Percentiles rank a stretch among this genome's conserved stretches.
Conservation (phyloP, 2,329 filamentous ascomycete genomes). For the Albophoma yamanashiensis region DNA sequence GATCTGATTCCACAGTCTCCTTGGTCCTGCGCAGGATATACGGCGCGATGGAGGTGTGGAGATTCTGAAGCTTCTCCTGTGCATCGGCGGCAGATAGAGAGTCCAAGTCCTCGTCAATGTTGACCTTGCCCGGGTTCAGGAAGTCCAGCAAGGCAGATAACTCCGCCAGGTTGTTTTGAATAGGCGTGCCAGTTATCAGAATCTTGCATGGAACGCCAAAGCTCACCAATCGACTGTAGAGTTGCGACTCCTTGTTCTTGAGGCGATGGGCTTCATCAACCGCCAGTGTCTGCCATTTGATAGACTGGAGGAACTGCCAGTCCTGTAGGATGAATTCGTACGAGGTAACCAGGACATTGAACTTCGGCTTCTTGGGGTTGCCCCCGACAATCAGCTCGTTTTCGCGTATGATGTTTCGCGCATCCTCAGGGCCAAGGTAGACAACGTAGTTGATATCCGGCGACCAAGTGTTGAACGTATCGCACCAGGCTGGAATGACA, state of each 20-base stretch:
- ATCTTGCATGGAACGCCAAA: conserved; percentile 84
- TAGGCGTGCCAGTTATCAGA: conserved; percentile 91
- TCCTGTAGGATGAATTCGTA: conserved; percentile 94
- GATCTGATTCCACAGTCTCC: conserved; percentile 90
- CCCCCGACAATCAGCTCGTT: conserved; percentile 81
- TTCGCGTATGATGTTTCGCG: conserved; percentile 79
- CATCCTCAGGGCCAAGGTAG: conserved; percentile 82
- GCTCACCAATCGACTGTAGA: conserved; percentile 75
- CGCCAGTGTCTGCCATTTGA: conserved; percentile 96
- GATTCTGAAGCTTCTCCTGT: conserved; percentile 73
- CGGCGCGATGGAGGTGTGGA: conserved; percentile 80
- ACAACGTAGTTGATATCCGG: conserved; percentile 96
- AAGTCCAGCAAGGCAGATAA: conserved; percentile 91
- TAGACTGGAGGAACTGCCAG: conserved; percentile 69
- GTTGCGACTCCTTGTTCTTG: conserved; percentile 90
- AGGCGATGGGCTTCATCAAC: conserved; percentile 95
- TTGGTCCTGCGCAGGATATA: conserved; percentile 95
- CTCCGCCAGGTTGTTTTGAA: conserved; percentile 94
- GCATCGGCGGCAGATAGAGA: conserved; percentile 66
- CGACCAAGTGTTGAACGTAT: conserved; percentile 94
- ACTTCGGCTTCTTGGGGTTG: conserved; percentile 82
- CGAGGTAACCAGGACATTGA: conserved; percentile 94
- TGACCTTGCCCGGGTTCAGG: conserved; percentile 85
- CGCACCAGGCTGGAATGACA: conserved; percentile 95
- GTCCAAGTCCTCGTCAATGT: conserved; percentile 87